Conservation (phyloP, 495 filamentous ascomycete genomes). For the Aspergillus indologenus region DNA sequence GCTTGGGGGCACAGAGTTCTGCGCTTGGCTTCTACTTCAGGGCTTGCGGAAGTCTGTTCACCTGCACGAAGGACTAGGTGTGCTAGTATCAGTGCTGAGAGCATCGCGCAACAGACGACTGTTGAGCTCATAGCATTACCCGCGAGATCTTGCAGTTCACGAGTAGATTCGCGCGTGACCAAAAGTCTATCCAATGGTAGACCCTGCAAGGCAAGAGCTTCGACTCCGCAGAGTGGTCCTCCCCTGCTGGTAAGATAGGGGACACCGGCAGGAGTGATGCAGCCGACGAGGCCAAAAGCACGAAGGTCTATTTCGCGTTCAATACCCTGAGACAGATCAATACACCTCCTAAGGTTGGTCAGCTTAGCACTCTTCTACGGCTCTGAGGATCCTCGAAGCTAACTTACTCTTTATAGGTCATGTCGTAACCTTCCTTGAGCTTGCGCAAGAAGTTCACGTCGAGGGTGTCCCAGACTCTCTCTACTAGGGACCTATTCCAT, state of each 20-base stretch:
- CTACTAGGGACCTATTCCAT: slow-evolving; percentile 46
- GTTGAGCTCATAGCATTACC: slow-evolving; percentile 85
- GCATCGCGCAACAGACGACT: slow-evolving; percentile 62
- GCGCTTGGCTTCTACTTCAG: slow-evolving; percentile 6
- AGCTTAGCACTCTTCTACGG: slow-evolving; percentile 1
- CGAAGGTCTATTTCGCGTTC: slow-evolving; percentile 53
- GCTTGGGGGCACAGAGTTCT: slow-evolving; percentile 7
- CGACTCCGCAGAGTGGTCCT: slow-evolving; percentile 61
- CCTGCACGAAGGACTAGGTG: slow-evolving; percentile 32
- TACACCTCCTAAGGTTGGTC: slow-evolving; percentile 40
- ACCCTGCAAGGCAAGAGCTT: slow-evolving; percentile 69
- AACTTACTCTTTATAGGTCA: slow-evolving; percentile 59
- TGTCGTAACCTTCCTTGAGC: slow-evolving; percentile 48
- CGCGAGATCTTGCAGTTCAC: slow-evolving; percentile 67
- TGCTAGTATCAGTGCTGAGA: slow-evolving; percentile 50
- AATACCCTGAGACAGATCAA: slow-evolving; percentile 76
- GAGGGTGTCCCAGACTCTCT: slow-evolving; percentile 64
- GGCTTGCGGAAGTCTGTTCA: slow-evolving; percentile 3
- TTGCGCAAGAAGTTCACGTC: slow-evolving; percentile 60
- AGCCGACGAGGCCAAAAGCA: slow-evolving; percentile 58
- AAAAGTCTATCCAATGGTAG: slow-evolving; percentile 61
- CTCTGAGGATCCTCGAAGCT: background rate
- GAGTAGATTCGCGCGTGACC: slow-evolving; percentile 60
- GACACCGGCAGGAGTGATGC: slow-evolving; percentile 67
- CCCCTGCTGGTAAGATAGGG: slow-evolving; percentile 61